Evolutionary conservation across 2,329 filamentous ascomycete species (phyloP).

Genomic region (Periconia sp.): DNA sequence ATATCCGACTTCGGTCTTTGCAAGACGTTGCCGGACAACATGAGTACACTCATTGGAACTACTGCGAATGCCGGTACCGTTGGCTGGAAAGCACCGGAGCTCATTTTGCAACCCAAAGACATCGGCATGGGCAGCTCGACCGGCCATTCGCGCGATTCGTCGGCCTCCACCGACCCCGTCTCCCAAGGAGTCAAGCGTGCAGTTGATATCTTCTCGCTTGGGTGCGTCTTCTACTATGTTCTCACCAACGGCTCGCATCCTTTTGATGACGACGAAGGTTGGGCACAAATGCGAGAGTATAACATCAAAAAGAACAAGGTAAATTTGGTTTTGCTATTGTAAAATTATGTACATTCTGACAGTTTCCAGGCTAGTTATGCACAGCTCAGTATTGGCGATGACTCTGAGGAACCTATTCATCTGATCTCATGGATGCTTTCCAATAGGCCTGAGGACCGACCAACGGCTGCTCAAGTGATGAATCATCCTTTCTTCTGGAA

Average conservation of each 20-base stretch:
- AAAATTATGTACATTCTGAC: background rate
- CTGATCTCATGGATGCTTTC: conserved; percentile 81
- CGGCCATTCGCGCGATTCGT: conserved; percentile 46
- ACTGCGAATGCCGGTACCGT: conserved; percentile 93
- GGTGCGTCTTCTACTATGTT: conserved; percentile 99
- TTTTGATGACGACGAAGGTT: conserved; percentile 90
- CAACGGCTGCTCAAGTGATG: conserved; percentile 77
- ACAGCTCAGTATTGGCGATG: conserved; percentile 77
- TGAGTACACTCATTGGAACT: conserved; percentile 92
- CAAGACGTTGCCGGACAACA: conserved; percentile 92
- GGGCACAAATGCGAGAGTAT: conserved; percentile 81
- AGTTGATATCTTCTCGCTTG: conserved; percentile 96
- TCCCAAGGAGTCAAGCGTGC: conserved; percentile 83
- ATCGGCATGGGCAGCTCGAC: conserved; percentile 45
- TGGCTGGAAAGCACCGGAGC: conserved; percentile 94
- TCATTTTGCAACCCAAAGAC: conserved; percentile 65
- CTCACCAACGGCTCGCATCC: conserved; percentile 89
- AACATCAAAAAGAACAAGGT: conserved; percentile 88
- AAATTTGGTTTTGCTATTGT: background rate
- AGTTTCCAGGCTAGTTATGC: conserved; percentile 61
- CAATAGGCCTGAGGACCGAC: conserved; percentile 65
- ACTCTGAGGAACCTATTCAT: conserved; percentile 83
- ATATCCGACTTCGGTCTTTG: conserved; percentile 98
- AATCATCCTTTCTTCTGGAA: conserved; percentile 97
- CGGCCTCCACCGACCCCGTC: conserved; percentile 46